Evolutionary conservation across 179 eudicot species (phyloP).

Genomic region (Spinacia oleracea): DNA sequence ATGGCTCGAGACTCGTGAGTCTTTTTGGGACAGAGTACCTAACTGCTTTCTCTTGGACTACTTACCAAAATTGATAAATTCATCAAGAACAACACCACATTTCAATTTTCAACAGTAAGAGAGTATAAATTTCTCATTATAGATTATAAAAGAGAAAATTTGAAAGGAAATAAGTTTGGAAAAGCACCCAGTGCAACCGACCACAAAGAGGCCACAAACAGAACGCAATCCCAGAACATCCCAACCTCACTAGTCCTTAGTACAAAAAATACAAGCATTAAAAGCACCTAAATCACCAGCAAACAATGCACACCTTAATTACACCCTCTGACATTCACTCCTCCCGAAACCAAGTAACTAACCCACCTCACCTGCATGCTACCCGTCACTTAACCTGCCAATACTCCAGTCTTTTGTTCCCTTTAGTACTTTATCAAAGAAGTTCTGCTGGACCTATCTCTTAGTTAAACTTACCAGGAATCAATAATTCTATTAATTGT

Average conservation of each 20-base stretch:
- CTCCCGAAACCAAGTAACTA: not conserved
- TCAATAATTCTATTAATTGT: not conserved
- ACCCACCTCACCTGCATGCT: not conserved
- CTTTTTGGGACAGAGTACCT: not conserved
- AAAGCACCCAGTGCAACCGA: not conserved
- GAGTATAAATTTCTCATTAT: not conserved
- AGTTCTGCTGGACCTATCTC: not conserved
- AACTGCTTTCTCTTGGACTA: not conserved
- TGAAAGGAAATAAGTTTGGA: not conserved
- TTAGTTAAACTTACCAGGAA: not conserved
- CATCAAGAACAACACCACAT: not conserved
- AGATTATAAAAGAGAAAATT: not conserved
- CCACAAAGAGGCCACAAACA: not conserved
- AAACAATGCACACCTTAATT: not conserved
- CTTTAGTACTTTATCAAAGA: not conserved
- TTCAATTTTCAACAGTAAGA: not conserved
- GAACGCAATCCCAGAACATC: not conserved
- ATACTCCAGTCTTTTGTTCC: not conserved
- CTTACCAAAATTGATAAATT: not conserved
- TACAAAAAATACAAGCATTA: not conserved
- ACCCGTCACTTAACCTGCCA: not conserved
- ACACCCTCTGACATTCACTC: not conserved
- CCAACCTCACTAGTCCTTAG: not conserved
- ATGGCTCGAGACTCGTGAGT: not conserved
- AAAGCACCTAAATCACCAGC: not conserved